Evolutionary conservation across 2,329 filamentous ascomycete species (phyloP), one percentile per base, ranked within the genome.

Genomic region (Diplodia seriata): DNA sequence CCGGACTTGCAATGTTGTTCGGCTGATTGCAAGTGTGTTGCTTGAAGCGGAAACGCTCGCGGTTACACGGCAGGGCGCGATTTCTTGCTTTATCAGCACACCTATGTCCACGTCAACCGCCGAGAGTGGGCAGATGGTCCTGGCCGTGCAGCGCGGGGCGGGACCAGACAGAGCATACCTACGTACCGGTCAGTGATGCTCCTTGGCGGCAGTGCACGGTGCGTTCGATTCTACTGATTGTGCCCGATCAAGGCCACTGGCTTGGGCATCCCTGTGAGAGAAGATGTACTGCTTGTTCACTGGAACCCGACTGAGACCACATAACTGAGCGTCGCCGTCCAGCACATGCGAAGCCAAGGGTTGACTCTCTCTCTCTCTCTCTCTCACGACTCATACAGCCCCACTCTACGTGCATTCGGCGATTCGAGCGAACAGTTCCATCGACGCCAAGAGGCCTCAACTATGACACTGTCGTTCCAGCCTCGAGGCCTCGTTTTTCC

Each of bases 351-450:
- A 18, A 43, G 43, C 20, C 43, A n/a, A 47, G 43, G 18, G 20
- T 20, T 7, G 43, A 20, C 23, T 23, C 43, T 38, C 57, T 50
- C 15, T 15, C 23, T 23, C 43, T 38, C 57, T 50, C 15, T 15
- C 43, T 38, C 57, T 50, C 56, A 49, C 40, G 56, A 61, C 40
- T 61, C 56, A 49, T n/a, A 23, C 3, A 9, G 56, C 56, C 56
- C 56, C 56, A 61, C 56, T 11, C 23, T 61, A 2, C 26, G 26
- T 23, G 56, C 40, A 7, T 11, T 6, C 31, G 29, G 43, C 47
- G 59, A 63, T 51, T 63, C 59, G 43, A 51, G 43, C 4, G 36
- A 36, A 4, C 31, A 43, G 20, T 29, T 43, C 43, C 20, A 40
- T 20, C 4, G 6, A 15, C 57, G 26, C 57, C 40, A 50, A 20